phyloP scores from a whole-genome alignment of 192 early-diverging fungal genomes.

The Rhizophagus sp. region DNA sequence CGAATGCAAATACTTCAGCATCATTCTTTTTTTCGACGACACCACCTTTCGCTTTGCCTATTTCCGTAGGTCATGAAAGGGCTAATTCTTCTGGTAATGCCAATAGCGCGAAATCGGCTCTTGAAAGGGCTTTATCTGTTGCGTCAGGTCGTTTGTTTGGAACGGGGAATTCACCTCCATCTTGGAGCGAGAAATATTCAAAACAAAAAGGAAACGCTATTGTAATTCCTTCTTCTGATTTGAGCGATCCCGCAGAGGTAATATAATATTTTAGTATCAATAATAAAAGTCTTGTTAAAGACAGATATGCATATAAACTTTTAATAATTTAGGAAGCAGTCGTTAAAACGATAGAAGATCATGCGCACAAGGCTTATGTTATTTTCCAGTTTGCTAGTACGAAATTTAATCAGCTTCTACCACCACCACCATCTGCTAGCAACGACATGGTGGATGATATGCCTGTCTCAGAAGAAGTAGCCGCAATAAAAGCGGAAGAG shows the following conservation, averaged over 20 bases:
- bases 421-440: slow-evolving; percentile 40
- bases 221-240: not conserved
- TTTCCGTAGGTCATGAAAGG: slow-evolving; percentile 31
- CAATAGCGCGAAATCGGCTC: slow-evolving; percentile 45
- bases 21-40: slow-evolving; percentile 39
- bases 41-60: slow-evolving; percentile 45
- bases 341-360: slow-evolving; percentile 64
- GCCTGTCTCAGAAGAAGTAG: slow-evolving; percentile 34
- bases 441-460: slow-evolving; percentile 23
- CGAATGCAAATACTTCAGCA: slow-evolving; percentile 32
- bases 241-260: slow-evolving; percentile 32
- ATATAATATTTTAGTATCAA: not conserved
- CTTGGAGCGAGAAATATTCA: slow-evolving; percentile 36
- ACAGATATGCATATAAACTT: not conserved
- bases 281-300: not conserved
- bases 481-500: slow-evolving; percentile 58
- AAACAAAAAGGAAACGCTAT: slow-evolving; percentile 27
- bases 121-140: slow-evolving; percentile 56
- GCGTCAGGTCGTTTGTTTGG: slow-evolving; percentile 59
- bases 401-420: slow-evolving; percentile 57
- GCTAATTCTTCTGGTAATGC: slow-evolving; percentile 35
- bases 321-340: slow-evolving; percentile 48
- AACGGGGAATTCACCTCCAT: slow-evolving; percentile 50
- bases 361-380: slow-evolving; percentile 71
- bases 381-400: slow-evolving; percentile 64